Evolutionary conservation across 192 early-diverging fungal genomes (phyloP), one percentile per base, ranked within the genome.

Genomic region (Piromyces sp.): DNA sequence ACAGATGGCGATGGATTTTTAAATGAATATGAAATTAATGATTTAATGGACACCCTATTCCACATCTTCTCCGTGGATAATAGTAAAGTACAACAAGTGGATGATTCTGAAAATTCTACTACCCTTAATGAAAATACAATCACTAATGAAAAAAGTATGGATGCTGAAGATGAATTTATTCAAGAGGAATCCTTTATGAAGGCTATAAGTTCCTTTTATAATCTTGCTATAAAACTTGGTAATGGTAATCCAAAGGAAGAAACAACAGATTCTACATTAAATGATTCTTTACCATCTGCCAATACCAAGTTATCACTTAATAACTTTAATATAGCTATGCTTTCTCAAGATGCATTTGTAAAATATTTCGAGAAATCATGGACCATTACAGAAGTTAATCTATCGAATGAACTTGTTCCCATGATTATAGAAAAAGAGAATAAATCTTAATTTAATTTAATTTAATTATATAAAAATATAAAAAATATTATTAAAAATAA

Each of bases 281-380:
- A 81, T 80, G 30, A 82, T 36, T 30, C 19, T 83, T 79, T 31
- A 13, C 6, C 16, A 31, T 29, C 78, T 3, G 81, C 16, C 5
- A 81, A 84, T 30, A 88, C 87, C 81, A 82, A 86, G 51, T 84
- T 91, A 36, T 83, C 83, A 79, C 91, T 91, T 81, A 91, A 91
- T 81, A 88, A 90, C 82, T 91, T 91, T 83, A 80, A 89, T 33
- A 79, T 91, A 22, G 89, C 90, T n/a, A 86, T 91, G 36, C 80
- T 91, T 17, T 85, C 84, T 36, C 90, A 91, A 81, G 86, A 82
- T 79, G 87, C 86, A 5, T 91, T 91, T 86, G 90, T 91, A 14
- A 84, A 89, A 80, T 91, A 86, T 79, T 91, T 91, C 85, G 90
- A 91, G 81, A 38, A 87, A 29, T 87, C 82, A 13, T 89, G 89